Evolutionary conservation across 2,329 filamentous ascomycete species (phyloP), one percentile per base, ranked within the genome.

Genomic region (Colletotrichum spinosum): DNA sequence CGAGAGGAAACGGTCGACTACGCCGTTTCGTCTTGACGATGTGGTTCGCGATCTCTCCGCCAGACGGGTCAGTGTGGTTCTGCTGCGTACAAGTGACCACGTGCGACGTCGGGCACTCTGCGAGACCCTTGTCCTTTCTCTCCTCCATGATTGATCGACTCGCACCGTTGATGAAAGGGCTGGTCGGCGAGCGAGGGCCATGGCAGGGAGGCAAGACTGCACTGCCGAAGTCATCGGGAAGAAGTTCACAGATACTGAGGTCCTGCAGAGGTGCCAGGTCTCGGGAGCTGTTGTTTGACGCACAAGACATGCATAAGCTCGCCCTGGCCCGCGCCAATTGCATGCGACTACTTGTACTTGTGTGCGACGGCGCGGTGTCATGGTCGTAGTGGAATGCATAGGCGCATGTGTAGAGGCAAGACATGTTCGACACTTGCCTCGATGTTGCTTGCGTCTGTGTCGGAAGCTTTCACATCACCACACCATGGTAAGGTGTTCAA

Each of bases 11-110:
- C 3, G 25, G 25, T 25, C 8, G n/a, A 44, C 33, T 59, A 49
- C 7, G 12, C 39, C 41, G 60, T 64, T 52, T 64, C 61, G 62
- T 42, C 35, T 62, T 65, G 62, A 65, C 41, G 25, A 56, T 42
- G 17, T 13, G 4, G 7, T 41, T 44, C 41, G 11, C 34, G 52
- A 65, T 62, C 52, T 62, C 52, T 33, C 33, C 62, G 46, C 12
- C 12, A 25, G 25, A 25, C 25, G 2, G 25, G 25, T 25, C 25
- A 25, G 25, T 25, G 25, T 25, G 25, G 25, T 25, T 25, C 25
- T 25, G 25, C 25, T 25, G 39, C 44, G 58, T 39, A 61, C 39
- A 46, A 38, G 25, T 12, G 5, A 37, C 62, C 62, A 65, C 52
- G 62, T 62, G 57, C 57, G 39, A 17, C 11, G 35, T 42, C 45